Percentiles rank a stretch among this genome's conserved stretches.
Evolutionary conservation across 495 filamentous ascomycete genomes (phyloP).

Genomic region (Usnea hakonensis): DNA sequence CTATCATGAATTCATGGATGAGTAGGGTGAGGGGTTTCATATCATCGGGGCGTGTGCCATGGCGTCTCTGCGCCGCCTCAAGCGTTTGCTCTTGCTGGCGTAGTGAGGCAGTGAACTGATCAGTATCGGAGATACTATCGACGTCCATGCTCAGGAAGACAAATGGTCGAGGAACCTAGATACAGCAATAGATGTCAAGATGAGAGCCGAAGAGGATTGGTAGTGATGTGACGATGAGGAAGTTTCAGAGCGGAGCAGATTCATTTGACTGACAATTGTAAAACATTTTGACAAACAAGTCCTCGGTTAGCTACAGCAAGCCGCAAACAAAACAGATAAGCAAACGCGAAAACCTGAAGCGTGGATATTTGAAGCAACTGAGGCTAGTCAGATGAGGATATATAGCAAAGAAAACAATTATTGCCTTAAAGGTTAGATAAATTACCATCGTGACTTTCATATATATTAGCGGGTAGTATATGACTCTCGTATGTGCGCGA

Average conservation of each 20-base stretch:
- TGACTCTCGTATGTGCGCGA: too few species aligned
- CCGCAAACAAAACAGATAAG: too few species aligned
- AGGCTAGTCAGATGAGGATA: too few species aligned
- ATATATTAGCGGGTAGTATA: too few species aligned
- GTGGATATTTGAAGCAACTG: too few species aligned
- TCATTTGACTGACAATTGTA: not conserved
- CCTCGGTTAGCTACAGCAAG: not conserved
- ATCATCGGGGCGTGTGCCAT: conserved; percentile 19
- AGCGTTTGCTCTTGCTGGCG: conserved; percentile 19
- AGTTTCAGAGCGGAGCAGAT: not conserved
- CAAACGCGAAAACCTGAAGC: too few species aligned
- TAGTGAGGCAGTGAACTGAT: conserved; percentile 13
- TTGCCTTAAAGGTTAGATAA: too few species aligned
- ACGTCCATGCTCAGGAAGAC: conserved; percentile 22
- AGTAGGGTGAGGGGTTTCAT: conserved; percentile 19
- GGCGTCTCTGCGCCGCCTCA: conserved; percentile 16
- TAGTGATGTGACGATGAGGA: not conserved
- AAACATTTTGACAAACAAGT: not conserved
- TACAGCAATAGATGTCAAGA: not conserved
- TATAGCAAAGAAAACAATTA: too few species aligned
- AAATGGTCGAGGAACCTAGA: not conserved
- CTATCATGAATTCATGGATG: conserved; percentile 20
- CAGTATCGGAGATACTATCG: conserved; percentile 24
- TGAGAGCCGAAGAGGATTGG: not conserved
- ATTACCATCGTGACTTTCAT: too few species aligned